Evolutionary conservation across 371 early-diverging fungal species (phyloP), one percentile per base, ranked within the genome.

Genomic region (Homolaphlyctis polyrhiza): DNA sequence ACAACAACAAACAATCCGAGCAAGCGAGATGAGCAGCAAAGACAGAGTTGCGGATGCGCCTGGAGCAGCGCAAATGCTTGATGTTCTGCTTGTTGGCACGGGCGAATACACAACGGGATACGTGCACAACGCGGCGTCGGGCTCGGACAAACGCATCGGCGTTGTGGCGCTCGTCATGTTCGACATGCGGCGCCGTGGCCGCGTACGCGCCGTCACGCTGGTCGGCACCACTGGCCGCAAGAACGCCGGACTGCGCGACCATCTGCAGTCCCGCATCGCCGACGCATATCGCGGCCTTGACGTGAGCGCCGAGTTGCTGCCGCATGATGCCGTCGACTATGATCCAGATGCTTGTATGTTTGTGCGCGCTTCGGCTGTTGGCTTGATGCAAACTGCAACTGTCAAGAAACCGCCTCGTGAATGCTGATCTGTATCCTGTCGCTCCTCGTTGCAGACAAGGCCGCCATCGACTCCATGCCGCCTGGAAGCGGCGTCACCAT

Each of bases 171-270:
- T 81, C 1, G 71, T 76, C 39, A 58, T 80, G 66, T 75, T 80
- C 50, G 80, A 81, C 58, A 50, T 78, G n/a, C 75, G 82, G 8
- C 65, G 72, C 6, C 74, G 74, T 4, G 73, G 68, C 58, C 75
- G 75, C 39, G 75, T 80, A 33, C 66, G 49, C 23, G 50, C 61
- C 6, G 52, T 81, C 16, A 57, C 66, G 28, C 62, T 80, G 64
- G 76, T 75, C 13, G 81, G 78, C 39, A 81, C 81, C 23, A 75
- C 78, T 28, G 81, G 75, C 25, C 50, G 51, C 29, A 80, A 81
- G 69, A 62, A 77, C 27, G 66, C 57, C 16, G 71, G 62, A 16
- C 72, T 79, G 23, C 67, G 74, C 13, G 63, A 61, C 1, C 72
- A 72, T 54, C 49, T 80, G 32, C 43, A 65, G 47, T 61, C 62